A percentile compares a stretch with the other conserved stretches of the same genome.
Evolutionary conservation across 2,329 filamentous ascomycete genomes (phyloP).

Genomic region (Cytospora schulzeri): DNA sequence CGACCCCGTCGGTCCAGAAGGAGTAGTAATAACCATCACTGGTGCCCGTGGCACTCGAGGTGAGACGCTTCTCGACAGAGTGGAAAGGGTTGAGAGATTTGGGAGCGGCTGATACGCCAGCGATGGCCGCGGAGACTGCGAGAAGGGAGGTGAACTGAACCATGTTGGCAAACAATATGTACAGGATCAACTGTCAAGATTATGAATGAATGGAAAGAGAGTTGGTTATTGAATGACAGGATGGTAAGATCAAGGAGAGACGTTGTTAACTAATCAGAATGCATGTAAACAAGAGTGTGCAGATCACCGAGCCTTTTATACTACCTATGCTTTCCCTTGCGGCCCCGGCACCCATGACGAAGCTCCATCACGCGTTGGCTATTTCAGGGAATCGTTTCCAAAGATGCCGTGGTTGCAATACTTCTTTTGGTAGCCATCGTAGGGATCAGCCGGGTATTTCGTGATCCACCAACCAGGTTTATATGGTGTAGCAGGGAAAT

Average conservation of each 20-base stretch:
- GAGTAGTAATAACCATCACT: conserved; percentile 63
- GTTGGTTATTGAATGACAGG: background rate
- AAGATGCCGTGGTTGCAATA: background rate
- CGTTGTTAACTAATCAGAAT: background rate
- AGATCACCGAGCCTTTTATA: conserved; percentile 1
- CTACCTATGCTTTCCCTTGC: background rate
- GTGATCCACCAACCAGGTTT: conserved; percentile 18
- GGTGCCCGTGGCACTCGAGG: conserved; percentile 51
- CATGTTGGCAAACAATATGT: conserved; percentile 36
- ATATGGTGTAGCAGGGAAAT: conserved; percentile 12
- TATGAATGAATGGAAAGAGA: background rate
- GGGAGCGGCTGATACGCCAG: conserved; percentile 9
- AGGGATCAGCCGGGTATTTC: conserved; percentile 1
- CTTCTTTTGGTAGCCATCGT: background rate
- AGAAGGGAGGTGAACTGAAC: conserved; percentile 44
- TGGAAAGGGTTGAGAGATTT: background rate
- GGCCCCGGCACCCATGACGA: background rate
- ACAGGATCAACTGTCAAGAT: conserved; percentile 5
- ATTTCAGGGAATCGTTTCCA: background rate
- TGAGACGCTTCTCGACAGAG: conserved; percentile 30
- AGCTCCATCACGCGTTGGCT: background rate
- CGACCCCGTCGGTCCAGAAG: conserved; percentile 60
- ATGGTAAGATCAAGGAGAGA: background rate
- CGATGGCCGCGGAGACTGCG: conserved; percentile 32
- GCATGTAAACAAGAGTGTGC: background rate